Percentiles rank a stretch among this genome's conserved stretches.
Evolutionary conservation across 1,284 basidiomycete species (phyloP).

Genomic region (Ustilago cynodontis): DNA sequence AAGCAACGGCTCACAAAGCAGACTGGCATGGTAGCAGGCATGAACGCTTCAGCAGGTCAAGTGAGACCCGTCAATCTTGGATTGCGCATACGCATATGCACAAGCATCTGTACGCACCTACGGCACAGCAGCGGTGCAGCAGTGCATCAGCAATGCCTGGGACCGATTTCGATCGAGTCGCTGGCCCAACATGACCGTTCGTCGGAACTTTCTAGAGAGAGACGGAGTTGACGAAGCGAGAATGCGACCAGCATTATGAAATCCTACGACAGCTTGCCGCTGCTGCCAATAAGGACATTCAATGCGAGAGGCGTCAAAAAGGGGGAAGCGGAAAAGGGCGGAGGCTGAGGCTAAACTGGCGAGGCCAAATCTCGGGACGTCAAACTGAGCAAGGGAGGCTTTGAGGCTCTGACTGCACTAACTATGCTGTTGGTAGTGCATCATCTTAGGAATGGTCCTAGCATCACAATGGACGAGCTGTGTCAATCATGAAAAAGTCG

Average conservation of each 20-base stretch:
- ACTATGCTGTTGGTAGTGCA: not conserved
- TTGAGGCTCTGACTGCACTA: no score
- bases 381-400: not conserved
- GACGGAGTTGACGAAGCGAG: constrained; percentile 11
- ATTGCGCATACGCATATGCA: constrained; percentile 7
- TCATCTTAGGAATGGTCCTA: constrained; percentile 26
- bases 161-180: not conserved
- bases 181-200: not conserved
- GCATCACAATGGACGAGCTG: constrained; percentile 37
- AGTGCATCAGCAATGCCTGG: constrained; percentile 7
- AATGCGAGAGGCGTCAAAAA: not conserved
- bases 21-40: not conserved
- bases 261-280: no score
- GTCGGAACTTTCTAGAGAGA: constrained; percentile 14
- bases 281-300: no score
- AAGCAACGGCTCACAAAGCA: not conserved
- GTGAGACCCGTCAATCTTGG: not conserved
- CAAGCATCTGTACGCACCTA: constrained; percentile 11
- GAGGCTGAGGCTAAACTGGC: not conserved
- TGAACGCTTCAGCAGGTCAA: not conserved
- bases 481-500: constrained; percentile 8
- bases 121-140: constrained; percentile 9
- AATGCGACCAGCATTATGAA: constrained; percentile 13
- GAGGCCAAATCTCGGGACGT: not conserved
- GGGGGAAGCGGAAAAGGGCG: not conserved